Evolutionary conservation across 225 moss, liverwort and hornwort genomes (phyloP), one percentile per base, ranked within the genome.

Genomic region (Neckera pumila): DNA sequence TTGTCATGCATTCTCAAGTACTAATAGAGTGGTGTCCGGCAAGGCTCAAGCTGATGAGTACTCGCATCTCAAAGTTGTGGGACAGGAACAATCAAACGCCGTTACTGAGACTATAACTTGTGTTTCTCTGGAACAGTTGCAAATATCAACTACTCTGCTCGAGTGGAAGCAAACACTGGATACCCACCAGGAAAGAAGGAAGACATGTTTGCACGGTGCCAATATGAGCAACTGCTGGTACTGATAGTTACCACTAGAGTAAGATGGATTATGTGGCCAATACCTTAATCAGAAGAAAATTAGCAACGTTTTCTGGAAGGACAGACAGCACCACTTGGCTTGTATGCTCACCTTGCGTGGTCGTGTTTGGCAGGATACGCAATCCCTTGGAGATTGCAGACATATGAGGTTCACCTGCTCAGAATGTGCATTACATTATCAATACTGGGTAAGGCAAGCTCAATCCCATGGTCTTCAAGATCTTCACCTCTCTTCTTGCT

Each of bases 381-480:
- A 92, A 88, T 81, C 77, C 78, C 86, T 93, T 45, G 92, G 78
- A 82, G 93, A 93, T 87, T 93, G 93, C 84, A 81, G 93, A 75
- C 86, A 88, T 36, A n/a, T 90, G 82, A 93, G 92, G 75, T 93
- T 89, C 84, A 81, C 88, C 74, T 93, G 93, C 87, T 2, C 30
- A 65, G 87, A 89, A 26, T 93, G 93, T 70, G 67, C 64, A 51
- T 34, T 73, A 7, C 38, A 86, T 69, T 92, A 93, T 91, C 91
- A 66, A 89, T 92, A 92, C 51, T 93, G 92, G 93, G 93, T 93
- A 93, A 86, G 92, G 86, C 93, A 90, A 86, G 78, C 89, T 93
- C 89, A 86, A 60, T 86, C 76, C 77, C 34, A 65, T 64, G 25
- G 78, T 77, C 60, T 40, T 84, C 15, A 33, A 71, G 13, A 54